These are phyloP conservation scores for Diaporthe vexans DNA, from an alignment of 2,329 filamentous ascomycete genomes.

Conservation along the genomic window DNA sequence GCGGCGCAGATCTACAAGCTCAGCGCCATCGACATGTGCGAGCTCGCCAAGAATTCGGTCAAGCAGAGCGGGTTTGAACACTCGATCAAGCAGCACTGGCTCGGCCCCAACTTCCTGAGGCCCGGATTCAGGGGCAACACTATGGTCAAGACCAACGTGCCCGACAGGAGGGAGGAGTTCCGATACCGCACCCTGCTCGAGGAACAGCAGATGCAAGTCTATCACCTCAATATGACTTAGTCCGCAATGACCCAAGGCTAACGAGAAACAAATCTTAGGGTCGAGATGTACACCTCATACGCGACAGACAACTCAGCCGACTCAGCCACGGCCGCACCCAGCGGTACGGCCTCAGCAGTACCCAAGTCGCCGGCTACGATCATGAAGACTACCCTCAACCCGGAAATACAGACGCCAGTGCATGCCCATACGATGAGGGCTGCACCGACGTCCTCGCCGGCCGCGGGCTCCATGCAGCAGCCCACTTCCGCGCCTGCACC, in stretches of 20 bases:
- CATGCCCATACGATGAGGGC: not conserved
- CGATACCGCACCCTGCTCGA: conserved; percentile 87
- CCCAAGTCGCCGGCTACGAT: conserved; percentile 46
- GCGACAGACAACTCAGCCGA: conserved; percentile 43
- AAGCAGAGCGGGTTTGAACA: conserved; percentile 94
- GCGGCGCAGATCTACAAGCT: conserved; percentile 99
- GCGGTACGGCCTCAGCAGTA: conserved; percentile 25
- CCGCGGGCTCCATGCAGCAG: conserved; percentile 27
- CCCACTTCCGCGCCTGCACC: conserved; percentile 20
- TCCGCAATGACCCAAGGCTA: conserved; percentile 7
- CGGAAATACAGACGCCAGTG: conserved; percentile 26
- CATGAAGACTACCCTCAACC: conserved; percentile 42
- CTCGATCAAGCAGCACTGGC: conserved; percentile 90
- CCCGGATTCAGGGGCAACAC: conserved; percentile 89
- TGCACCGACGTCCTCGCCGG: conserved; percentile 38
- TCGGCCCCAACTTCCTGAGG: conserved; percentile 82
- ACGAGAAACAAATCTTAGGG: conserved; percentile 47
- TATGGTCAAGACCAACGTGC: conserved; percentile 96
- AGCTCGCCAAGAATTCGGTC: conserved; percentile 95
- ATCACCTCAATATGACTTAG: not conserved
- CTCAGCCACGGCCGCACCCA: conserved; percentile 11
- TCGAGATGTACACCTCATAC: conserved; percentile 59
- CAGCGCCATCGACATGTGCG: conserved; percentile 97
- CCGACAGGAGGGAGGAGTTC: conserved; percentile 91
- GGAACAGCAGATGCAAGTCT: conserved; percentile 84